Percentiles rank a stretch among this genome's conserved stretches.
phyloP scores from a whole-genome alignment of 306 rosid genomes.

The Gillenia trifoliata region DNA sequence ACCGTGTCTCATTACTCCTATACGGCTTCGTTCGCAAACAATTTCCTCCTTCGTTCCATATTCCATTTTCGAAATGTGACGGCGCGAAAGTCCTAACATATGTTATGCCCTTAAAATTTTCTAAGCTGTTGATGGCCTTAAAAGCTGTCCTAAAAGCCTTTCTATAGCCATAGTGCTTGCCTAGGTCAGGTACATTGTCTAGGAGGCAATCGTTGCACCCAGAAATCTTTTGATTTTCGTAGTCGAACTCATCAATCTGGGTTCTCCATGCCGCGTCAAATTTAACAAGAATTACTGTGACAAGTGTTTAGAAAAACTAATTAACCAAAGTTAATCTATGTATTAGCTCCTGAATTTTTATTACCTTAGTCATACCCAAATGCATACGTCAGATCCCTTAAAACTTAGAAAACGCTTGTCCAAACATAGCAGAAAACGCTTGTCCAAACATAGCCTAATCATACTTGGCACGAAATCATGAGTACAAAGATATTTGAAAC shows the following conservation, averaged over 20 bases:
- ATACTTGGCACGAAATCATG: too few species aligned
- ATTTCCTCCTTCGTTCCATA: slow-evolving; percentile 77
- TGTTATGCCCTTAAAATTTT: slow-evolving; percentile 57
- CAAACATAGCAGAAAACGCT: too few species aligned
- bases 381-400: too few species aligned
- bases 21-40: slow-evolving; percentile 70
- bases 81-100: slow-evolving; percentile 73
- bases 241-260: slow-evolving; percentile 51
- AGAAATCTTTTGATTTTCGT: slow-evolving; percentile 38
- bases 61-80: slow-evolving; percentile 76
- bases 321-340: too few species aligned
- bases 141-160: slow-evolving; percentile 62
- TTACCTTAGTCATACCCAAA: too few species aligned
- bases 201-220: slow-evolving; percentile 72
- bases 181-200: slow-evolving; percentile 51
- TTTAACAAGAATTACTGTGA: too few species aligned
- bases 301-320: too few species aligned
- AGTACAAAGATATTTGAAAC: too few species aligned
- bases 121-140: slow-evolving; percentile 48
- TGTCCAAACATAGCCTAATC: too few species aligned
- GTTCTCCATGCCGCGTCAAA: slow-evolving; percentile 58
- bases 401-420: too few species aligned
- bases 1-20: slow-evolving; percentile 51
- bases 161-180: slow-evolving; percentile 66
- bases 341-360: too few species aligned